phyloP scores from a whole-genome alignment of 2,329 filamentous ascomycete genomes.

The Phialemonium atrogriseum region DNA sequence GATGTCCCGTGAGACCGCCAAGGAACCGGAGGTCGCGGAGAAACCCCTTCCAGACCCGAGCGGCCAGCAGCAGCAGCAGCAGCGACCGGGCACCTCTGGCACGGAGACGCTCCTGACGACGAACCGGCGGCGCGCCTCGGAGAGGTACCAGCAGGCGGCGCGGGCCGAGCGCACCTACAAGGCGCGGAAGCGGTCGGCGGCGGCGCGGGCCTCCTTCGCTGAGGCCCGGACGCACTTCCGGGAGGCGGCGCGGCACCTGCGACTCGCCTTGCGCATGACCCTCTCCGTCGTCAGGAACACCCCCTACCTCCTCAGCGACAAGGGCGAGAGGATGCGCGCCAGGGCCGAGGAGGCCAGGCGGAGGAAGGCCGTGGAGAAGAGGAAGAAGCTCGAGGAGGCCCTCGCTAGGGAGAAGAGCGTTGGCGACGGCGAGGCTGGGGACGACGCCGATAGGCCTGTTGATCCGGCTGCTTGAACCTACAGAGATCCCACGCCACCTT shows the following conservation, averaged over 20 bases:
- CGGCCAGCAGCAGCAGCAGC: neutral
- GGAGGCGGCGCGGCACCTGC: conserved; percentile 27
- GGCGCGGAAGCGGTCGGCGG: conserved; percentile 29
- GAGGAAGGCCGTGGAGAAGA: conserved; percentile 22
- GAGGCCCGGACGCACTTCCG: conserved; percentile 31
- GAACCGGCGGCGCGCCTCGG: conserved; percentile 27
- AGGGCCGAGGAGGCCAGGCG: conserved; percentile 21
- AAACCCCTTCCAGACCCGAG: conserved; percentile 16
- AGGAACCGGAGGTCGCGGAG: conserved; percentile 5
- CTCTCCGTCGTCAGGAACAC: conserved; percentile 21
- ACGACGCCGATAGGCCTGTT: too few relatives aligned
- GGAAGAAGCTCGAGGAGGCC: too few relatives aligned
- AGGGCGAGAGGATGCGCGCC: conserved; percentile 21
- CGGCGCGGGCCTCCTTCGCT: conserved; percentile 26
- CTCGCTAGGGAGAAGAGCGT: too few relatives aligned
- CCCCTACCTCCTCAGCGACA: conserved; percentile 28
- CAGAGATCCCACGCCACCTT: too few relatives aligned
- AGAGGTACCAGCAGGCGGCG: conserved; percentile 27
- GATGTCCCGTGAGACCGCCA: conserved; percentile 6
- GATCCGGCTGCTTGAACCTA: too few relatives aligned
- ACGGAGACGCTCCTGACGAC: conserved; percentile 32
- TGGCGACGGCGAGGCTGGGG: too few relatives aligned
- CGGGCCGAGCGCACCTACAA: conserved; percentile 32
- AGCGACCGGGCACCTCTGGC: conserved; percentile 31
- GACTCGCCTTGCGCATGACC: conserved; percentile 21